Evolutionary conservation across 2,329 filamentous ascomycete species (phyloP).

Genomic region (Neospermospora avenae): DNA sequence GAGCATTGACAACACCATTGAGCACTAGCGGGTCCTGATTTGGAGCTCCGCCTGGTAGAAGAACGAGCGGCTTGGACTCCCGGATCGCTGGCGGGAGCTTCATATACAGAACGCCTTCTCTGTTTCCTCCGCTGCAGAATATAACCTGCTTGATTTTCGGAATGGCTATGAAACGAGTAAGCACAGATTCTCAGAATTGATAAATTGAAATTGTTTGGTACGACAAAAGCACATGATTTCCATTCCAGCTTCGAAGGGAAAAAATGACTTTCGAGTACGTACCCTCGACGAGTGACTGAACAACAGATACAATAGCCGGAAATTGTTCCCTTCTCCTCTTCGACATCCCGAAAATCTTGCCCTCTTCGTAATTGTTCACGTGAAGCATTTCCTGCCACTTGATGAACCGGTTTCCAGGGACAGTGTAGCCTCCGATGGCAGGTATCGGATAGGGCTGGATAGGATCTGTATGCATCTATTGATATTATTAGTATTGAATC

Average conservation of each 20-base stretch:
- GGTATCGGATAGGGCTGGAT: constrained; percentile 79
- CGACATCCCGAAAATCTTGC: constrained; percentile 73
- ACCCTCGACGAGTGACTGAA: constrained; percentile 65
- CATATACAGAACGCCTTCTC: constrained; percentile 78
- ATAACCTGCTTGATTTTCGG: constrained; percentile 69
- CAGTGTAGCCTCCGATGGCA: constrained; percentile 75
- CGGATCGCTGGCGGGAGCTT: constrained; percentile 58
- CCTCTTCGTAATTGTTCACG: constrained; percentile 47
- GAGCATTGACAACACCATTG: constrained; percentile 21
- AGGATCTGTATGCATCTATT: constrained; percentile 65
- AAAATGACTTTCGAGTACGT: not conserved
- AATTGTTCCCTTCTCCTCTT: constrained; percentile 77
- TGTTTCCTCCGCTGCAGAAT: constrained; percentile 84
- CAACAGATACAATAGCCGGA: constrained; percentile 75
- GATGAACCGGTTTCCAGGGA: constrained; percentile 57
- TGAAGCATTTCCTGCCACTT: constrained; percentile 50
- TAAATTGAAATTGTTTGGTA: not conserved
- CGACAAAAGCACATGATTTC: no score
- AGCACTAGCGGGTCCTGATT: constrained; percentile 38
- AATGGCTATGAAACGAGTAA: no score
- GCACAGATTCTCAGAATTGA: no score
- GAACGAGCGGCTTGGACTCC: constrained; percentile 60
- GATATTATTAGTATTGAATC: not conserved
- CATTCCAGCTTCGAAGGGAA: not conserved
- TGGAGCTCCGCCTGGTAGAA: constrained; percentile 32